phyloP scores from a whole-genome alignment of 768 basidiomycete species.

The Tremella mesenterica region DNA sequence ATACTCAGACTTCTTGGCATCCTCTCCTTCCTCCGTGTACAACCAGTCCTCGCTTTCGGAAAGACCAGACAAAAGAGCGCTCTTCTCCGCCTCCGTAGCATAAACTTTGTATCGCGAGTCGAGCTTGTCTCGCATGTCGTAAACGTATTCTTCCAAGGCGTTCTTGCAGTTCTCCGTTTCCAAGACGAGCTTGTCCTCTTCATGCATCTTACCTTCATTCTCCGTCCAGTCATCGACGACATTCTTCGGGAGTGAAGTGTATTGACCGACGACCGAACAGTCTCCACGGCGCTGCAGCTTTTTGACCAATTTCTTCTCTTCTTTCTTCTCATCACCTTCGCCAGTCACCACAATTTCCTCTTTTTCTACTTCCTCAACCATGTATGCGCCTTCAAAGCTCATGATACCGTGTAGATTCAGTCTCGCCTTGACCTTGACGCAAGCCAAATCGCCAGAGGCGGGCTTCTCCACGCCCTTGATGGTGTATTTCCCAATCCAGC shows the following conservation, averaged over 20 bases:
- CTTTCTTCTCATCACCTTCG: conserved; percentile 52
- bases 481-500: conserved; percentile 72
- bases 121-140: conserved; percentile 86
- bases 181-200: conserved; percentile 87
- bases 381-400: conserved; percentile 76
- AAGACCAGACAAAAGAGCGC: conserved; percentile 60
- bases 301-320: conserved; percentile 66
- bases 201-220: conserved; percentile 78
- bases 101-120: conserved; percentile 75
- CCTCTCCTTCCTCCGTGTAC: conserved; percentile 92
- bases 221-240: conserved; percentile 62
- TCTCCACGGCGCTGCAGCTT: conserved; percentile 74
- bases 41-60: conserved; percentile 89
- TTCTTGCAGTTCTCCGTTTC: conserved; percentile 99
- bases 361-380: conserved; percentile 63
- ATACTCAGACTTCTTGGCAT: conserved; percentile 92
- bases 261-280: conserved; percentile 60
- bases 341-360: conserved; percentile 63
- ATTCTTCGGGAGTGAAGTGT: conserved; percentile 58
- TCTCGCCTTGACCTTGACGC: conserved; percentile 83
- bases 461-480: conserved; percentile 68
- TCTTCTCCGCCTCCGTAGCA: conserved; percentile 68
- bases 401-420: conserved; percentile 77
- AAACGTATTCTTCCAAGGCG: conserved; percentile 96
- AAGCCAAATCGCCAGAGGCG: conserved; percentile 62